These are phyloP conservation scores for Paecilomyces dactylethromorphus DNA, from an alignment of 2,329 filamentous ascomycete species.

Conservation along the genomic window DNA sequence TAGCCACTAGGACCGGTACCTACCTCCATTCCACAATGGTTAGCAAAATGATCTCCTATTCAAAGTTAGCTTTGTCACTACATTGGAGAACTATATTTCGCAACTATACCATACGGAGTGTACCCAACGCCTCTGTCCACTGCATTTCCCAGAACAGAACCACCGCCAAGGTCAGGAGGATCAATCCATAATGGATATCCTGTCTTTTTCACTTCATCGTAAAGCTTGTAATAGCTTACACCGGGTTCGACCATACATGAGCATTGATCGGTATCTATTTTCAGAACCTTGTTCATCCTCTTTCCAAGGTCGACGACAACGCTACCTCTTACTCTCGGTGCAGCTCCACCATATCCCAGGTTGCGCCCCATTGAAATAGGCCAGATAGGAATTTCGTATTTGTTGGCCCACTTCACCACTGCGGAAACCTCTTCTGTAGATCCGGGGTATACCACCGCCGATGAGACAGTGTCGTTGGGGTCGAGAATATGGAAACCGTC, in stretches of 20 bases:
- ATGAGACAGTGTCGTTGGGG: constrained; percentile 38
- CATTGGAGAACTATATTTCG: not conserved
- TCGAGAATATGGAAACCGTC: constrained; percentile 38
- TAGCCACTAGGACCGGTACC: not conserved
- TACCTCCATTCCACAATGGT: constrained; percentile 36
- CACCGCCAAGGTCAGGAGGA: constrained; percentile 45
- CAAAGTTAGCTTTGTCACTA: not conserved
- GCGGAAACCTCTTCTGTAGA: constrained; percentile 25
- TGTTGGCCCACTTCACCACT: constrained; percentile 25
- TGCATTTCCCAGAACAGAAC: constrained; percentile 45
- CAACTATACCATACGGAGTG: constrained; percentile 20
- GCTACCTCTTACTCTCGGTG: constrained; percentile 37
- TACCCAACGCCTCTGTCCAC: constrained; percentile 41
- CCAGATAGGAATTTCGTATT: constrained; percentile 24
- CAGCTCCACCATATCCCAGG: constrained; percentile 45
- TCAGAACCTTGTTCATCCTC: constrained; percentile 26
- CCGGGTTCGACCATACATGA: constrained; percentile 34
- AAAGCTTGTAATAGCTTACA: constrained; percentile 42
- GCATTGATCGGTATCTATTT: constrained; percentile 24
- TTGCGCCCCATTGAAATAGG: constrained; percentile 38
- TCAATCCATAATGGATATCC: constrained; percentile 41
- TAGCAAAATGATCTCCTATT: constrained; percentile 28
- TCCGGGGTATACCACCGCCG: constrained; percentile 39
- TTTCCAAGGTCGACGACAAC: constrained; percentile 38
- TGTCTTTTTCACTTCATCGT: constrained; percentile 33